These are phyloP conservation scores for Pelargonium cotyledonis DNA, from an alignment of 441 rosid genomes.

Conservation along the genomic window DNA sequence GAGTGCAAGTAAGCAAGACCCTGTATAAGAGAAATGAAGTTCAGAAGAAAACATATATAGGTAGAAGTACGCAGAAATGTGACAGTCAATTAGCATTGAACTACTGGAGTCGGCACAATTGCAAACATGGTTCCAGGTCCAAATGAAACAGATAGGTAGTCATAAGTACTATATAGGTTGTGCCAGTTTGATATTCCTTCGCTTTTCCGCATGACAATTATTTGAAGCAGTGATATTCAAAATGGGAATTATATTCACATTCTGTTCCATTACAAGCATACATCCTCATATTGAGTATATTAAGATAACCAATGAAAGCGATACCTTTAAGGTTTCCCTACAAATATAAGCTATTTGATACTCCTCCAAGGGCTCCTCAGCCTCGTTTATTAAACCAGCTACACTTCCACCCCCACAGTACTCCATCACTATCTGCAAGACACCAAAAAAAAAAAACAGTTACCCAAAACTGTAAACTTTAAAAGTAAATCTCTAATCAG, in stretches of 20 bases:
- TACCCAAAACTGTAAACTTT: conserved; percentile 11
- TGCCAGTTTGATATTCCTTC: too few relatives aligned
- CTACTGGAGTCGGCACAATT: not conserved
- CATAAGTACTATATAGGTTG: not conserved
- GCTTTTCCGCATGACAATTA: too few relatives aligned
- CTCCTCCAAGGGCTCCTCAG: conserved; percentile 91
- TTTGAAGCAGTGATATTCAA: not conserved
- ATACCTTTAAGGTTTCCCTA: conserved; percentile 91
- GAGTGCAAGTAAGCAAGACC: conserved; percentile 97
- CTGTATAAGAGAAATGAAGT: conserved; percentile 36
- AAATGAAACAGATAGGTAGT: not conserved
- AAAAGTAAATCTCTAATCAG: not conserved
- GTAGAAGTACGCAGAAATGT: not conserved
- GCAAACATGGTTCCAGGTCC: not conserved
- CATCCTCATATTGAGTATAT: conserved; percentile 8
- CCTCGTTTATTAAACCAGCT: conserved; percentile 86
- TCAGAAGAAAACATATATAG: conserved; percentile 7
- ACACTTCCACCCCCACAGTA: conserved; percentile 99
- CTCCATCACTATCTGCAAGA: conserved; percentile 97
- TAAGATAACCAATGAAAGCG: conserved; percentile 12
- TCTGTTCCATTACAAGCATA: not conserved
- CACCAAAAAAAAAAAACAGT: conserved; percentile 26
- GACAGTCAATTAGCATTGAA: not conserved
- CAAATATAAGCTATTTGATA: conserved; percentile 93
- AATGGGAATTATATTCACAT: not conserved